Base-by-base conservation (phyloP, 2,329 filamentous ascomycete genomes). In the Penicillium sp. region DNA sequence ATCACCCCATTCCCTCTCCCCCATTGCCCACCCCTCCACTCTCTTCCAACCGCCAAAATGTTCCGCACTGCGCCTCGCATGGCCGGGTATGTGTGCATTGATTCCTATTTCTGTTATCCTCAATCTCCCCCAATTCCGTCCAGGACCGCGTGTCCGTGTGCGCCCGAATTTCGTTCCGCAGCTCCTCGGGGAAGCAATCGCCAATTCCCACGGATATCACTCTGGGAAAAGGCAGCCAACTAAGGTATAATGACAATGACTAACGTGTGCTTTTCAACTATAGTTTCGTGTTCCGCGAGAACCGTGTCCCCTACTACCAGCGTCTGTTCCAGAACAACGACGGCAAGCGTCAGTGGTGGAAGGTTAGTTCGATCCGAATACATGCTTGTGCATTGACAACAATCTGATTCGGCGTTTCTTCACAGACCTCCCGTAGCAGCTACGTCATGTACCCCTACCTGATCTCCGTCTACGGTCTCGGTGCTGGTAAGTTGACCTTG, bases 281-380 rank as follows among this genome's bases (percentile, higher is more conserved):
- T 8, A 82, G 81, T 61, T 80, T 79, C 65, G 71, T 89, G 70
- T 81, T 82, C 81, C 86, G 87, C 75, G 80, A 85, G 76, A 89
- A 89, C 81, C 82, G 83, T 67, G 87, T 89, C 63, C 84, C 86
- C 53, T 77, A 84, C 67, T 89, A 87, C 79, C 87, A 89, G 78
- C 80, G 84, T 66, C 80, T 88, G 49, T 87, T 86, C 79, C 87
- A 89, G 78, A 81, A 78, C 62, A 78, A 88, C 73, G 87, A 89
- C 72, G 86, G 86, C 68, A 76, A 86, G 71, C 81, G 87, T 74
- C 82, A 85, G 73, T 89, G 87, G 86, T 78, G 82, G 73, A 88
- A 89, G 85, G 87, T 89, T 70, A 75, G 84, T 81, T 35, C 48
- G 52, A 50, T 47, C 55, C 57, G 43, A 43, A 49, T 50, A 60